phyloP scores from a whole-genome alignment of 2,329 filamentous ascomycete genomes.

The Rutstroemia sp. region DNA sequence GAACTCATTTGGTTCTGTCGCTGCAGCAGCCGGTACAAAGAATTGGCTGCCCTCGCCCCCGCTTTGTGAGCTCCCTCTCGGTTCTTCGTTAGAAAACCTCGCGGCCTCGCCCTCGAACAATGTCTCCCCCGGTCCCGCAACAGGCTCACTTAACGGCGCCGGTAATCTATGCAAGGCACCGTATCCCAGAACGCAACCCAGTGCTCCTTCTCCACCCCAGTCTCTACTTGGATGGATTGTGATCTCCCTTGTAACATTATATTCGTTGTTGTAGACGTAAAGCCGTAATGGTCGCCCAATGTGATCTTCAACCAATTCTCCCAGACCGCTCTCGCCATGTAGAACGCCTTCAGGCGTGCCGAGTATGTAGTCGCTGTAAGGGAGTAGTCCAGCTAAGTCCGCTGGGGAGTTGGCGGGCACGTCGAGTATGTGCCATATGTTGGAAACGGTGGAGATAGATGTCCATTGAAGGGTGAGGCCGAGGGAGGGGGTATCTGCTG shows the following conservation, averaged over 20 bases:
- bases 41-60: conserved; percentile 8
- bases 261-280: conserved; percentile 97
- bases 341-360: conserved; percentile 86
- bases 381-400: conserved; percentile 81
- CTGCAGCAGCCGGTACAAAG: conserved; percentile 23
- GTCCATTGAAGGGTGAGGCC: conserved; percentile 87
- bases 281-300: conserved; percentile 78
- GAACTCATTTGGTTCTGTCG: conserved; percentile 34
- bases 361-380: conserved; percentile 95
- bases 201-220: conserved; percentile 88
- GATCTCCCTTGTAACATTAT: conserved; percentile 88
- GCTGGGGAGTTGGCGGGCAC: conserved; percentile 86
- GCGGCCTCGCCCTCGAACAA: conserved; percentile 63
- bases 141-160: conserved; percentile 76
- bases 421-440: conserved; percentile 97
- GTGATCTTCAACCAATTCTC: conserved; percentile 89
- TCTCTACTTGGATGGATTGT: conserved; percentile 83
- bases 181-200: conserved; percentile 89
- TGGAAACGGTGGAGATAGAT: conserved; percentile 71
- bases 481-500: conserved; percentile 60
- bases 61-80: conserved; percentile 16
- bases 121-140: conserved; percentile 83
- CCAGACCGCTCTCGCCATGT: conserved; percentile 79
- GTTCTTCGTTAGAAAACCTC: conserved; percentile 30
- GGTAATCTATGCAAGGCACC: conserved; percentile 88